Evolutionary conservation across 192 early-diverging fungal genomes (phyloP), one percentile per base, ranked within the genome.

Genomic region (Powellomyces hirtus): DNA sequence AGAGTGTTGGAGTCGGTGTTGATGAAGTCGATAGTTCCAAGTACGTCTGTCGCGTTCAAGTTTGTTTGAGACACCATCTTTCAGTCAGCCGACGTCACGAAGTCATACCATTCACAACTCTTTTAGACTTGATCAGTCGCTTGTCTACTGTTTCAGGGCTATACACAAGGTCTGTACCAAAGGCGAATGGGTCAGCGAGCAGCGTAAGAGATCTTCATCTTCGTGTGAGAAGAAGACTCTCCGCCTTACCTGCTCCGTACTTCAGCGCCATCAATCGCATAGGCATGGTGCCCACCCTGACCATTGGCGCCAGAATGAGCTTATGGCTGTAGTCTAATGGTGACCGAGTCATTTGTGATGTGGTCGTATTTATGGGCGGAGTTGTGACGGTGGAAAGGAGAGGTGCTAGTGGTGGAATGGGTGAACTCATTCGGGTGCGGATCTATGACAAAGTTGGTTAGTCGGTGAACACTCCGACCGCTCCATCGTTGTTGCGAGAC

Each of bases 271-370:
- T 63, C 45, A 95, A 76, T 35, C 97, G 81, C 85, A 94, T 89
- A 1, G 97, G 95, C 20, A 95, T 77, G 0, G 94, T 92, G 26
- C 95, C 94, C 11, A 96, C 78, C 29, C 97, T 85, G 46, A 96
- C 97, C 97, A 99, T 99, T 18, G 97, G 97, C 7, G 97, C 97
- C 42, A 99, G 83, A 35, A 97, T 91, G 36, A 89, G 66, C 79
- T 86, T 78, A n/a, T 59, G 55, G 26, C 66, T 8, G 64, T 82
- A 82, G 61, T 78, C 71, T 30, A 76, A 59, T 30, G 42, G 40
- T 31, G 44, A 27, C 16, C 26, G n/a, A 24, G 46, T 24, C 46
- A 49, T 49, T 3, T 49, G n/a, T 5, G 5, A 24, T 29, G 55
- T 26, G 55, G 29, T 3, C 18, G 33, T 33, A 75, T 27, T 80